Base-by-base conservation (phyloP, 148 eudicot genomes). In the Vaccinium darrowii region DNA sequence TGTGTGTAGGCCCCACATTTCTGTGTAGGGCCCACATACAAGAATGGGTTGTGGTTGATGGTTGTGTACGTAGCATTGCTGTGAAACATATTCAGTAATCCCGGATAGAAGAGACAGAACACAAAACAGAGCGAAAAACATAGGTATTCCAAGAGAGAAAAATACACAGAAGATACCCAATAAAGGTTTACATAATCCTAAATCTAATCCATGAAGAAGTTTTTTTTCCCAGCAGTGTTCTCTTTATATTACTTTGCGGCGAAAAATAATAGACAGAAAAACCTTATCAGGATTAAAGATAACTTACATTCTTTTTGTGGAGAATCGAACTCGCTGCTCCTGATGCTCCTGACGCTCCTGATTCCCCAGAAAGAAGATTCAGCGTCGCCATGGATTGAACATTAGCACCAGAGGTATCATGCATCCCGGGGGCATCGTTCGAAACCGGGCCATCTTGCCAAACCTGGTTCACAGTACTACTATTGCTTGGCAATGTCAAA, bases 391-490 rank as follows among this genome's bases (percentile, higher is more conserved):
- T 82, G 13, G 98, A 94, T 74, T 65, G 84, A 25, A 92, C 75
- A 75, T 91, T 92, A 56, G 89, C 56, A 0, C 94, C 98, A 7
- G 87, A 21, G 21, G 84, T 80, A 12, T 52, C 47, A 83, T 94
- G 98, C 43, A 63, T 81, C 11, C 18, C 77, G 2, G 92, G 94
- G 23, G 85, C 57, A 36, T 83, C 89, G 0, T 77, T 78, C 1
- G 93, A 86, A 9, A 96, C 67, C 7, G 90, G 91, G 1, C 98
- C 98, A 14, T 89, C 93, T 78, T 96, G 98, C 98, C 98, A 96
- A 54, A 94, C 91, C 84, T 93, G 98, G 76, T 93, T 92, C 81
- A 96, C 65, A 72, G 58, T 89, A 6, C 92, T 84, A 36, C 78
- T 79, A 83, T 84, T 83, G 65, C 79, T 82, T 12, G 88, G 92